phyloP scores from a whole-genome alignment of 768 basidiomycete genomes.

The Gelatoporia subvermispora region DNA sequence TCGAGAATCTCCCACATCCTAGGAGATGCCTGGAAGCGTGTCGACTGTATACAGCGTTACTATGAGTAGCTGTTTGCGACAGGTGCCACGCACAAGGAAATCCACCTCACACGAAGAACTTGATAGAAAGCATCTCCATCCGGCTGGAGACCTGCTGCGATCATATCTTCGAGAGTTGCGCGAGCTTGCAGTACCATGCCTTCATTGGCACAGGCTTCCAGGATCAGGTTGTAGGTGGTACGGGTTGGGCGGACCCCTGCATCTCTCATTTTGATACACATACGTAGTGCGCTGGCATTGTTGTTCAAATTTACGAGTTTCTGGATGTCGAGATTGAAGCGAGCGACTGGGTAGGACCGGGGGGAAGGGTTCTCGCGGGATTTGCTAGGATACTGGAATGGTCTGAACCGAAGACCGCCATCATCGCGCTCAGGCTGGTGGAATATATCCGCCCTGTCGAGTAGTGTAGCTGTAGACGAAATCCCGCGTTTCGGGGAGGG shows the following conservation, averaged over 20 bases:
- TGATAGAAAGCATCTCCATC: constrained; percentile 50
- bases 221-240: constrained; percentile 51
- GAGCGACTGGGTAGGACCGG: constrained; percentile 4
- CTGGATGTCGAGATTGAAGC: constrained; percentile 28
- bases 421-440: too few relatives aligned
- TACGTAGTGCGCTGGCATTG: constrained; percentile 36
- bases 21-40: constrained; percentile 25
- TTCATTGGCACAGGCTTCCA: constrained; percentile 43
- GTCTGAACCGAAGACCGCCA: constrained; percentile 1
- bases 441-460: constrained; percentile 5
- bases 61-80: constrained; percentile 1
- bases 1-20: constrained; percentile 34
- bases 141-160: constrained; percentile 42
- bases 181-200: constrained; percentile 47
- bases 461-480: too few relatives aligned
- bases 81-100: neutral
- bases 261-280: constrained; percentile 55
- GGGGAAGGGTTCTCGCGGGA: neutral
- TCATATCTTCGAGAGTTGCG: constrained; percentile 71
- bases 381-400: neutral
- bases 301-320: constrained; percentile 31
- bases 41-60: constrained; percentile 35
- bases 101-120: constrained; percentile 49
- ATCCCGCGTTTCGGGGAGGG: too few relatives aligned
- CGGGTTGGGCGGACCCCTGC: constrained; percentile 48